Evolutionary conservation across 192 early-diverging fungal species (phyloP), one percentile per base, ranked within the genome.

Genomic region (Pilaira anomala): DNA sequence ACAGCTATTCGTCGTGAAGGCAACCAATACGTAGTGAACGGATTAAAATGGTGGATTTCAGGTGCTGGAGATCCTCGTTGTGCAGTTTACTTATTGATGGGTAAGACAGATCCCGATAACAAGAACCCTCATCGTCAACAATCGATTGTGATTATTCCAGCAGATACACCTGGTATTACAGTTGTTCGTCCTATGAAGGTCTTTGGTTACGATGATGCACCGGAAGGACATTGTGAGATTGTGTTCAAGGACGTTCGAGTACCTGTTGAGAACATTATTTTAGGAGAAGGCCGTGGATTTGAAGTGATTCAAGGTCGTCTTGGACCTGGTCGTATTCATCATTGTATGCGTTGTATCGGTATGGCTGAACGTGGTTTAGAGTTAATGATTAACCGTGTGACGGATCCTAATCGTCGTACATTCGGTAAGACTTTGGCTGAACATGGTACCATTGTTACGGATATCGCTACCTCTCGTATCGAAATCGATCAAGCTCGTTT

Each of bases 11-110:
- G 76, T 60, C 82, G 83, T 19, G 80, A 80, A 16, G 84, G 85
- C 22, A 74, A 81, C 54, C 77, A 85, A 21, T 91, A 85, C 53
- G 74, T 86, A 3, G 80, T 93, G 59, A 93, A 88, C 60, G 91
- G 91, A 11, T 85, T 83, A 68, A 99, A 99, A 79, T 97, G 95
- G 97, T 99, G 94, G 93, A 97, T 96, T 63, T 91, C 91, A n/a
- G 95, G 95, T 24, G 92, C 93, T 9, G 94, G 94, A 26, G 93
- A 99, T 63, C 97, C 97, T 13, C 78, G 91, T 28, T 97, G 95
- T 73, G 85, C 88, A 11, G 84, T 98, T n/a, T 96, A 88, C 62
- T 50, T 97, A 6, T 82, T 94, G 28, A 90, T 98, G 92, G 97
- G 97, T 50, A 96, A 96, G 78, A 81, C 85, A 9, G 88, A 90